Conservation (phyloP, 345 rosid species). For the Firmiana major region DNA sequence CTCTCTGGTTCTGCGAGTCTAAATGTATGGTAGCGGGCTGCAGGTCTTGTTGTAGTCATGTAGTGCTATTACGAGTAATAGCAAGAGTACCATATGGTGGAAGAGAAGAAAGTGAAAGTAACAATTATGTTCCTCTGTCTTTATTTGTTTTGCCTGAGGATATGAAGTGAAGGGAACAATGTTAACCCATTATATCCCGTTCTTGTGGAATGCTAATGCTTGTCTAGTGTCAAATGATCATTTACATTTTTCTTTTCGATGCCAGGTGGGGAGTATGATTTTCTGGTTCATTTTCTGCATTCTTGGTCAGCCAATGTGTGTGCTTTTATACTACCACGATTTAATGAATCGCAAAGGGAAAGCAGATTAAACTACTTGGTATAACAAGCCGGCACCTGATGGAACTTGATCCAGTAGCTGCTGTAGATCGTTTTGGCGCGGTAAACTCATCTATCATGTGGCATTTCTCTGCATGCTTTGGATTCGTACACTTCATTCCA, state of each 20-base stretch:
- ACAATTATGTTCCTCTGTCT: not conserved
- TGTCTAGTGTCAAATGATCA: not conserved
- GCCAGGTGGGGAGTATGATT: constrained; percentile 91
- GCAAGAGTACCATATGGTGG: not conserved
- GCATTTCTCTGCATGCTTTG: not conserved
- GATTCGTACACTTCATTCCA: not conserved
- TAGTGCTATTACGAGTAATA: not conserved
- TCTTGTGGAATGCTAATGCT: not conserved
- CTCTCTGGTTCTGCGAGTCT: not conserved
- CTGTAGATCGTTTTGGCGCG: not conserved
- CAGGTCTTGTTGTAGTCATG: not conserved
- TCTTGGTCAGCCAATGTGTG: constrained; percentile 95
- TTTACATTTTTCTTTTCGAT: not conserved
- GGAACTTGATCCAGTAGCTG: not conserved
- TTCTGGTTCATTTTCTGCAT: constrained; percentile 97
- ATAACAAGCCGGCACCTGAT: not conserved
- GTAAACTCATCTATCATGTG: not conserved
- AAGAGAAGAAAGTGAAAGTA: not conserved
- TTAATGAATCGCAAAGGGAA: constrained; percentile 68
- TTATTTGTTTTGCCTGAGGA: not conserved
- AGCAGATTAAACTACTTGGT: not conserved
- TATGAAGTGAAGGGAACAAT: not conserved
- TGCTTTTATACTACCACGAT: constrained; percentile 93
- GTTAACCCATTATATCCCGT: not conserved
- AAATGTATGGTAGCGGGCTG: not conserved